Base-by-base conservation (phyloP, 306 rosid genomes). In the Quercus ilex region DNA sequence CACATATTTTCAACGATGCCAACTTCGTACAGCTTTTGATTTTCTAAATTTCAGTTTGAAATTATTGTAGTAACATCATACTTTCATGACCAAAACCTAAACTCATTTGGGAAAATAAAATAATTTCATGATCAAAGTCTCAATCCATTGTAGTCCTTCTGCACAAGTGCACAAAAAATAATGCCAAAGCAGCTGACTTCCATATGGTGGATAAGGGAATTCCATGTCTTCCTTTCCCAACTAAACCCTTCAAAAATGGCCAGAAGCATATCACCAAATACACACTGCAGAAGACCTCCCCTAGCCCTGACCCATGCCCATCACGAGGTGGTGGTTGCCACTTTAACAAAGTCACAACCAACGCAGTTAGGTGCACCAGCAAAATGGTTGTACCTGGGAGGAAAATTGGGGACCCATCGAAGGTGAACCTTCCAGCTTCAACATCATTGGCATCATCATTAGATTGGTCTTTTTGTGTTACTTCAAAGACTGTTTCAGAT, bases 211-310 rank as follows among this genome's bases (percentile, higher is more conserved):
- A 35, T 3, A 73, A 13, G 0, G 96, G 97, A 77, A 94, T 83
- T 9, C 97, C 91, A 84, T 83, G 84, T 31, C 77, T 85, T 17
- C 92, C 92, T n/a, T 57, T 88, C 9, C 70, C 77, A 79, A 88
- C 88, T 55, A 94, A 15, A 33, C 96, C 97, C 20, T 78, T 92
- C 1, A 92, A 11, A 82, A 89, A 83, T 30, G 96, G 90, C 90
- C 82, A 87, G 1, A 73, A 82, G 68, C 91, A 88, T 5, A 82
- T 30, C 30, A 89, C 81, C 78, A 87, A 71, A 83, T 84, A 89
- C 28, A 41, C 72, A 72, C 92, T 74, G 8, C 89, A 80, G 0
- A 84, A 23, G 31, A 79, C 67, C 87, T 94, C 97, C 59, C 83
- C 83, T 3, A 79, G 3, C n/a, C 97, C 90, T 31, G 78, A 84